phyloP scores from a whole-genome alignment of 176 grass and related monocot genomes.

The Elaeis guineensis region DNA sequence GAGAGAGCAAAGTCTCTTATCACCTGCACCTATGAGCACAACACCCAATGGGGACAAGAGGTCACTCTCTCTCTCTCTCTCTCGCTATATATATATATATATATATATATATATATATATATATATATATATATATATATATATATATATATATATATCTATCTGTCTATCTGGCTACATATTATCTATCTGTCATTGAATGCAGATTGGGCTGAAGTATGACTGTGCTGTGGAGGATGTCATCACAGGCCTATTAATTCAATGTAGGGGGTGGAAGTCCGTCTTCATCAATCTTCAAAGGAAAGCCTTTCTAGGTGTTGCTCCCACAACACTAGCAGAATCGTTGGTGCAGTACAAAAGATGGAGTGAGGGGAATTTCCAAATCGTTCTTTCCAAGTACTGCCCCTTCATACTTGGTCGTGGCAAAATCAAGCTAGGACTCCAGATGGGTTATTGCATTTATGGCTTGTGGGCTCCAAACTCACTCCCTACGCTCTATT shows the following conservation, averaged over 20 bases:
- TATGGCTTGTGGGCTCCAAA: slow-evolving; percentile 50
- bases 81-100: too few relatives aligned
- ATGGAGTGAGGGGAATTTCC: slow-evolving; percentile 63
- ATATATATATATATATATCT: neutral
- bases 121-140: neutral
- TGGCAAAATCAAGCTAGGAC: slow-evolving; percentile 41
- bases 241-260: slow-evolving; percentile 58
- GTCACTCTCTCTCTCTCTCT: neutral
- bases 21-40: slow-evolving; percentile 41
- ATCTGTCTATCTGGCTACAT: too few relatives aligned
- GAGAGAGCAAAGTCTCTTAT: slow-evolving; percentile 39
- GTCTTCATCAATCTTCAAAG: slow-evolving; percentile 33
- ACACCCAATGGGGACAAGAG: too few relatives aligned
- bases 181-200: neutral
- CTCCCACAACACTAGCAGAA: slow-evolving; percentile 47
- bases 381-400: slow-evolving; percentile 54
- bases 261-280: slow-evolving; percentile 20
- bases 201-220: slow-evolving; percentile 74
- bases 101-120: too few relatives aligned
- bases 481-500: slow-evolving; percentile 58
- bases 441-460: slow-evolving; percentile 55
- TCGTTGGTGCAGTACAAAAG: slow-evolving; percentile 75
- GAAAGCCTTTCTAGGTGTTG: slow-evolving; percentile 54
- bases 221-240: slow-evolving; percentile 62
- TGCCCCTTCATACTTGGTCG: slow-evolving; percentile 41